A percentile compares a stretch with the other conserved stretches of the same genome.
These are phyloP conservation scores for Populus hybrid DNA, from an alignment of 441 rosid species.

Conservation along the genomic window DNA sequence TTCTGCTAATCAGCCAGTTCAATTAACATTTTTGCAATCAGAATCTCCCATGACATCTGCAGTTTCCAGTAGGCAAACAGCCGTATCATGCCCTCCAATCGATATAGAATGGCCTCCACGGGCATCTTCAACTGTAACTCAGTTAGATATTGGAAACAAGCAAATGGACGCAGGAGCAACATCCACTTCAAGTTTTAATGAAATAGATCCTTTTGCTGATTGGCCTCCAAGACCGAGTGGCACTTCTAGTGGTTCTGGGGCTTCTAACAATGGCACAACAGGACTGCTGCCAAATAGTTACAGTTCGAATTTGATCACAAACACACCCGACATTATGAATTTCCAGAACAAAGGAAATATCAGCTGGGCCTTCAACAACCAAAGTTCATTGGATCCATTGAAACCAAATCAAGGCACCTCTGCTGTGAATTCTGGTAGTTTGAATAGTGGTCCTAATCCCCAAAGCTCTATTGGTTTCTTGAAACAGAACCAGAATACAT, in stretches of 20 bases:
- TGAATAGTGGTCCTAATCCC: conserved; percentile 28
- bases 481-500: conserved; percentile 53
- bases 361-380: conserved; percentile 55
- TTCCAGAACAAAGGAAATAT: conserved; percentile 33
- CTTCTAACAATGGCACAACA: conserved; percentile 36
- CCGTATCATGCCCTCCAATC: conserved; percentile 58
- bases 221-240: conserved; percentile 72
- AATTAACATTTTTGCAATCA: conserved; percentile 37
- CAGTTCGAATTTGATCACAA: conserved; percentile 31
- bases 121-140: conserved; percentile 40
- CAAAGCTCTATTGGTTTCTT: conserved; percentile 50
- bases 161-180: conserved; percentile 40
- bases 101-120: conserved; percentile 93
- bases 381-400: conserved; percentile 31
- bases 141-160: conserved; percentile 33
- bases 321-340: conserved; percentile 27
- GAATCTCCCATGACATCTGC: conserved; percentile 38
- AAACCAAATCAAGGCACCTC: conserved; percentile 35
- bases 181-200: conserved; percentile 52
- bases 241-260: conserved; percentile 31
- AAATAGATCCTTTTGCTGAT: conserved; percentile 79
- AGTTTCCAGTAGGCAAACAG: conserved; percentile 39
- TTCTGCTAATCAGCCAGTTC: conserved; percentile 36
- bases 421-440: conserved; percentile 29
- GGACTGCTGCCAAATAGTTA: conserved; percentile 22